A percentile compares a stretch with the other conserved stretches of the same genome.
phyloP scores from a whole-genome alignment of 306 rosid species.

The Lagenaria siceraria region DNA sequence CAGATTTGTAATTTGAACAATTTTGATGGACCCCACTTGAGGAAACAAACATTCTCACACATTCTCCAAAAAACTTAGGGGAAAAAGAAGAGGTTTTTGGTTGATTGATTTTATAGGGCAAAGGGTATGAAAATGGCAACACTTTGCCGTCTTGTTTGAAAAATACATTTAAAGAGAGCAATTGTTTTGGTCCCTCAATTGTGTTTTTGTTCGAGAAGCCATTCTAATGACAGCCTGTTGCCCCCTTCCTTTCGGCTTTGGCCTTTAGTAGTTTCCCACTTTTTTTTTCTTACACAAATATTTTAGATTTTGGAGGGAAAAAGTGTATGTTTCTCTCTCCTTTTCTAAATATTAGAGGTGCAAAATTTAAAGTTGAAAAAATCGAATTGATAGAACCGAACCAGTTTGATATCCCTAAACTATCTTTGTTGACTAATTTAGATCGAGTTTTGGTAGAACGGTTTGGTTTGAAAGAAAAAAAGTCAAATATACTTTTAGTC shows the following conservation, averaged over 20 bases:
- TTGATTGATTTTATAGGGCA: not conserved
- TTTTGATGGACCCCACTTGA: not conserved
- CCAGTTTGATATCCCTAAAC: not conserved
- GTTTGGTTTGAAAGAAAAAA: not conserved
- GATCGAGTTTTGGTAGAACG: not conserved
- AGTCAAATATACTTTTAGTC: no score
- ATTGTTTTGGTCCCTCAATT: not conserved
- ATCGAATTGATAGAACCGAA: not conserved
- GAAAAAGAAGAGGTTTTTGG: not conserved
- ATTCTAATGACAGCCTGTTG: not conserved
- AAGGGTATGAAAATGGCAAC: not conserved
- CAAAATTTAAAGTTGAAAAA: not conserved
- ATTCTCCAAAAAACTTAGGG: not conserved
- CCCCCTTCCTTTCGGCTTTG: conserved; percentile 2
- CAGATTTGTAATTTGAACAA: no score
- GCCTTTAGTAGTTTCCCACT: not conserved
- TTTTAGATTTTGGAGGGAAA: not conserved
- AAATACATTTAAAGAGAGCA: not conserved
- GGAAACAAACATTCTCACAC: not conserved
- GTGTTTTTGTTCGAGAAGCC: not conserved
- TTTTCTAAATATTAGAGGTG: no score
- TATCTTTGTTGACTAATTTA: not conserved
- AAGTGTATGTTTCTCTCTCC: not conserved
- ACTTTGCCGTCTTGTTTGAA: not conserved
- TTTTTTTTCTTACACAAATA: not conserved